Base-by-base conservation (phyloP, 305 asterid species). In the Fraxinus sp. region DNA sequence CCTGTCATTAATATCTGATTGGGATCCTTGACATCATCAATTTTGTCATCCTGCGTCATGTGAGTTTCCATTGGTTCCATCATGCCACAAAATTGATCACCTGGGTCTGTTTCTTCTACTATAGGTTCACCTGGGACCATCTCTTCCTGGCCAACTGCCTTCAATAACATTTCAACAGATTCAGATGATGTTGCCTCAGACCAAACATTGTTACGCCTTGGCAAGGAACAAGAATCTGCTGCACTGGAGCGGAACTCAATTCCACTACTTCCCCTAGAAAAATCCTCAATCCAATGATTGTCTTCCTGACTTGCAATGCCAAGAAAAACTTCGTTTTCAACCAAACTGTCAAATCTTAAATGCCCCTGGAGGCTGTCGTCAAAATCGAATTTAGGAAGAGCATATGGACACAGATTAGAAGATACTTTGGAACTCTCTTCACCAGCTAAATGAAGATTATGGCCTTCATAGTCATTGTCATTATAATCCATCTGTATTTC, bases 161-260 rank as follows among this genome's bases (percentile, higher is more conserved):
- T 95, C 87, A 97, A 85, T 79, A 97, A 78, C 98, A 97, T 95
- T 87, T 97, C 99, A 89, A 95, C 98, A 83, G 99, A 93, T 91
- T 95, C 99, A 68, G 98, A 92, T 43, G 99, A 97, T 81, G 99
- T 95, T 86, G 98, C 99, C 91, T 97, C 99, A 85, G 97, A 95
- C 99, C 99, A 97, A 84, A 97, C 99, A 97, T 97, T 93, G 84
- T 90, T 92, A 90, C 91, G 96, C 89, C 98, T 93, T 13, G 95
- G 96, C 89, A 97, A 88, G 87, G 98, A 88, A 91, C 98, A 97
- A 81, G 98, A 85, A 81, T 90, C 97, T 71, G 97, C 83, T 35
- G 97, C 95, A 85, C 94, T 90, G 82, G 99, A 92, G 86, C 95
- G 88, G 86, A 95, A 94, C 85, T 88, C 97, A 85, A 97, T 89